Evolutionary conservation across 2,329 filamentous ascomycete species (phyloP), one percentile per base, ranked within the genome.

Genomic region (Aspergillus intermedius): DNA sequence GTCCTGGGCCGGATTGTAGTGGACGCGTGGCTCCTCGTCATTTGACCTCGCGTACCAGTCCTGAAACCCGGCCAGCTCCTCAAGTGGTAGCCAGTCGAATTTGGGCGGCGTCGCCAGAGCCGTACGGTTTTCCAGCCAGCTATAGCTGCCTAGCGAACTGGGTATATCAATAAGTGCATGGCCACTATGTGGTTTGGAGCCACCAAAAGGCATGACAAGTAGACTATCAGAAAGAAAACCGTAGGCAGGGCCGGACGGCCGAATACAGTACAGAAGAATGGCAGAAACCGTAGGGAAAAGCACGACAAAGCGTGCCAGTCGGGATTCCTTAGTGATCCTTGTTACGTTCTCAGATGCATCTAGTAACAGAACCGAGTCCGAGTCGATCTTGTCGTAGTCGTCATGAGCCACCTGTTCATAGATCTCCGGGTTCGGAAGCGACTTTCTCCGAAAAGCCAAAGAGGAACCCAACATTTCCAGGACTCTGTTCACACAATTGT

Each of bases 1-100:
- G 30, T 74, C 71, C 7, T 58, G 48, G 3, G 54, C 52, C 3
- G 69, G 58, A 32, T 56, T 64, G 42, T 74, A 74, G 15, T 63
- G 59, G 10, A 49, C 30, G n/a, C 49, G 42, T 4, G n/a, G 17
- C 6, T 28, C 47, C 12, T 53, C 49, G 13, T 41, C 23, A 22
- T 45, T 45, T 9, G 37, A 10, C n/a, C 17, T 17, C 3, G n/a
- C n/a, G 7, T n/a, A 17, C 58, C 58, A 62, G 47, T 62, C 59
- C 9, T 49, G 42, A 25, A 60, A 60, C 9, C 58, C 58, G 3
- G 51, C 37, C 39, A 50, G 49, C 21, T n/a, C 15, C 6, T 49
- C 45, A 32, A 48, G 35, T 2, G 58, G 53, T 4, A 60, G 45
- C 56, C 56, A 60, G 48, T 58, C 48, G 35, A 52, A 59, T 4